Evolutionary conservation across 371 early-diverging fungal species (phyloP).

Genomic region (Synchytrium microbalum): DNA sequence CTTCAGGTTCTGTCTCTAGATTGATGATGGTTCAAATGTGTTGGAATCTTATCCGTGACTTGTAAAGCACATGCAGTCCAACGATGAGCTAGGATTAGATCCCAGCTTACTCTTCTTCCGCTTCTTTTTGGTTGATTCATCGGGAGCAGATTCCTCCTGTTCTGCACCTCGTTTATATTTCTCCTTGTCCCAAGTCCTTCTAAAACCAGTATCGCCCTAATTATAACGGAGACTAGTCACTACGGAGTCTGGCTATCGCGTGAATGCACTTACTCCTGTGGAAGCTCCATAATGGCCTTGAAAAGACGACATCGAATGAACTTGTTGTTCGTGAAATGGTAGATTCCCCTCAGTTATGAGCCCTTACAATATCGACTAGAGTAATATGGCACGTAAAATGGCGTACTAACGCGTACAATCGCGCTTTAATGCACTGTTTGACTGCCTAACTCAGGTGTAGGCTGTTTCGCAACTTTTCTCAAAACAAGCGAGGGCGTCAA

Average conservation of each 20-base stretch:
- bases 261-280: not conserved
- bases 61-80: no score
- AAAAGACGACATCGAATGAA: not conserved
- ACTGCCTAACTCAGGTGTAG: no score
- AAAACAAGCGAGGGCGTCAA: no score
- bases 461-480: no score
- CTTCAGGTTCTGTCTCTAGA: slow-evolving; percentile 13
- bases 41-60: no score
- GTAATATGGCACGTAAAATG: no score
- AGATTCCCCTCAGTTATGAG: no score
- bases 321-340: no score
- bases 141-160: slow-evolving; percentile 42
- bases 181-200: slow-evolving; percentile 60
- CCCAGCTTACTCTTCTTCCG: slow-evolving; percentile 24
- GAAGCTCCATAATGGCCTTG: not conserved
- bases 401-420: no score
- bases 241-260: not conserved
- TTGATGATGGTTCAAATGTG: no score
- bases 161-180: slow-evolving; percentile 52
- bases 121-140: slow-evolving; percentile 30
- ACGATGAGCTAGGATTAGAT: not conserved
- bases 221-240: not conserved
- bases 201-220: slow-evolving; percentile 40
- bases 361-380: no score
- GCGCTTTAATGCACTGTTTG: no score